Evolutionary conservation across 2,329 filamentous ascomycete genomes (phyloP).

Genomic region (Diaporthe sp.): DNA sequence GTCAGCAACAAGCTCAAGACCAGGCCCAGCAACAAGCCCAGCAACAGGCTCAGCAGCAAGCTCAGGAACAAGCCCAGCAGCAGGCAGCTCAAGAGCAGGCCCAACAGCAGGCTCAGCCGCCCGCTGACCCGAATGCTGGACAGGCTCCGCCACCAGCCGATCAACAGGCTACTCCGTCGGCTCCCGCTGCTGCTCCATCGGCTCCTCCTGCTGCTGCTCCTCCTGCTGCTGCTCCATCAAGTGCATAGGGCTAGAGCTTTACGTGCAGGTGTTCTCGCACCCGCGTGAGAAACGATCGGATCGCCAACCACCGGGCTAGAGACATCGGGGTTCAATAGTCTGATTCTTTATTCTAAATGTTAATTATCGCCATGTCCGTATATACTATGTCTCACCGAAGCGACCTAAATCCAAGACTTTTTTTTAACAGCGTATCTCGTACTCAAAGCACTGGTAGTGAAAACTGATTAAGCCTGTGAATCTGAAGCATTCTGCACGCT

Average conservation of each 20-base stretch:
- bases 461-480: no score
- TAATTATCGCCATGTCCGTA: slow-evolving; percentile 27
- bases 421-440: neutral
- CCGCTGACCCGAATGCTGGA: neutral
- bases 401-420: neutral
- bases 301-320: no score
- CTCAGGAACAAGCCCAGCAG: neutral
- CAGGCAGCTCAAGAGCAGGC: neutral
- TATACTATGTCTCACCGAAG: neutral
- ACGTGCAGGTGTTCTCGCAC: no score
- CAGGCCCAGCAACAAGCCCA: neutral
- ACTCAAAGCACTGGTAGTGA: neutral
- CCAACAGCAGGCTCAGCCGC: neutral
- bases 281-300: neutral
- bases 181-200: neutral
- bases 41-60: neutral
- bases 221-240: neutral
- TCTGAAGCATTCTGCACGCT: neutral
- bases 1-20: neutral
- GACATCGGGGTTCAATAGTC: neutral
- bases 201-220: neutral
- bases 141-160: neutral
- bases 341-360: slow-evolving; percentile 24
- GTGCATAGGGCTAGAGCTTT: neutral
- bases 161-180: neutral